phyloP scores from a whole-genome alignment of 2,329 filamentous ascomycete species.

The Anisogramma anomala region DNA sequence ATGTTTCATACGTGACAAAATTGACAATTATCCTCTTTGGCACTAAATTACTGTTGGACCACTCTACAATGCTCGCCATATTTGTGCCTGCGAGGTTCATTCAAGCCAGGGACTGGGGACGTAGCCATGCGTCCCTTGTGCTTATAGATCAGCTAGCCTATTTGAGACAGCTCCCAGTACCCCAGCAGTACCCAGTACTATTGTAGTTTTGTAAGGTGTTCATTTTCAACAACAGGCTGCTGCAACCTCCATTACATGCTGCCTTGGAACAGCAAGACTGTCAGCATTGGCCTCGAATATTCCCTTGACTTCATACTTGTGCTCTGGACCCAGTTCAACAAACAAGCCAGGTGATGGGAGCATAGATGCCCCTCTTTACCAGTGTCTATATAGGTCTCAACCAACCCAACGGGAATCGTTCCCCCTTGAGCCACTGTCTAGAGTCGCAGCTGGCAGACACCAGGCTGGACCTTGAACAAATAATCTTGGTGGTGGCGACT shows the following conservation, averaged over 20 bases:
- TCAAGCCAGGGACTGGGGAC: background rate
- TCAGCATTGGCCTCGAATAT: background rate
- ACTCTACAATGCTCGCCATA: too few species aligned
- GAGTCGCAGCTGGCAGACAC: background rate
- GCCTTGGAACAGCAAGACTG: background rate
- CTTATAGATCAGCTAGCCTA: constrained; percentile 6
- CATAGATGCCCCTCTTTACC: constrained; percentile 8
- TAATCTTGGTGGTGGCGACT: background rate
- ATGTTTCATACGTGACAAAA: too few species aligned
- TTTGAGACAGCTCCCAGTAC: constrained; percentile 12
- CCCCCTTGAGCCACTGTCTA: constrained; percentile 3
- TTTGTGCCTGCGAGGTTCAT: background rate
- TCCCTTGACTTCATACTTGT: background rate
- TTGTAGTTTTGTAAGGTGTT: constrained; percentile 12
- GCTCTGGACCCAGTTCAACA: too few species aligned
- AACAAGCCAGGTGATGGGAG: constrained; percentile 5
- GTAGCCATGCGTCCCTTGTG: background rate
- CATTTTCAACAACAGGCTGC: constrained; percentile 6
- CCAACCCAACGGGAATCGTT: background rate
- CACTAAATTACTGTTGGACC: too few species aligned
- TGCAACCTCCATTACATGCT: background rate
- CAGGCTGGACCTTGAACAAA: background rate
- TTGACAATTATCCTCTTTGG: too few species aligned
- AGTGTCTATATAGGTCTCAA: constrained; percentile 1
- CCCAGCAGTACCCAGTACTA: too few species aligned